Evolutionary conservation across 2,329 filamentous ascomycete species (phyloP), one percentile per base, ranked within the genome.

Genomic region (Pezicula carpinea): DNA sequence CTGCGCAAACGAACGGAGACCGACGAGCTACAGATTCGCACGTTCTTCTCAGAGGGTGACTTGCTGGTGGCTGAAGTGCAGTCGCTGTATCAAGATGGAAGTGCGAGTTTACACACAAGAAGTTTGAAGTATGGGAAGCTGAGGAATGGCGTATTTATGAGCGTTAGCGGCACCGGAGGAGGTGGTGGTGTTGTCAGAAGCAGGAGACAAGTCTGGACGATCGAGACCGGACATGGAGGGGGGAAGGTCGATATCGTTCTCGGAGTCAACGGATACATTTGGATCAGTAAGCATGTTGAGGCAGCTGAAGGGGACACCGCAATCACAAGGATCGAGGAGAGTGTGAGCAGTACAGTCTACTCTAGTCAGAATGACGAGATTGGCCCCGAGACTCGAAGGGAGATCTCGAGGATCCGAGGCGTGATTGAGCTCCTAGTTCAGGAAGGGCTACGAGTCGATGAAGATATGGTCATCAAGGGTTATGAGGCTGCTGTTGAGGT

Each of bases 1-100:
- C 75, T 96, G 59, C 82, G 93, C 49, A 87, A 92, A 64, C 79
- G 93, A 55, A 99, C 93, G 22, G 91, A 92, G 61, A 95, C 93
- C 14, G 93, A 99, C 67, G 93, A 97, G 72, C 76, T 99, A 60
- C 93, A 97, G 69, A 97, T 99, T 68, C 82, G 93, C 43, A 89
- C 83, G n/a, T 99, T 96, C 69, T 97, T 99, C 71, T 84, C 86
- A 46, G 93, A 99, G 68, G 93, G 93, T 11, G 93, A 99, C 65
- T 71, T 99, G 44, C 73, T 99, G 14, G 88, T 97, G 15, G 93
- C 93, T 1, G 93, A 99, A 70, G 93, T 99, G 46, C 93, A 99
- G 75, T 81, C 82, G 57, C 74, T 99, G 46, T 89, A 90, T 65
- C 78, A 82, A 48, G 92, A 97, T 68, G 92, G 91, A 48, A 85